A percentile compares a stretch with the other conserved stretches of the same genome.
Evolutionary conservation across 2,329 filamentous ascomycete species (phyloP).

Genomic region (Aaosphaeria pasadenensis): DNA sequence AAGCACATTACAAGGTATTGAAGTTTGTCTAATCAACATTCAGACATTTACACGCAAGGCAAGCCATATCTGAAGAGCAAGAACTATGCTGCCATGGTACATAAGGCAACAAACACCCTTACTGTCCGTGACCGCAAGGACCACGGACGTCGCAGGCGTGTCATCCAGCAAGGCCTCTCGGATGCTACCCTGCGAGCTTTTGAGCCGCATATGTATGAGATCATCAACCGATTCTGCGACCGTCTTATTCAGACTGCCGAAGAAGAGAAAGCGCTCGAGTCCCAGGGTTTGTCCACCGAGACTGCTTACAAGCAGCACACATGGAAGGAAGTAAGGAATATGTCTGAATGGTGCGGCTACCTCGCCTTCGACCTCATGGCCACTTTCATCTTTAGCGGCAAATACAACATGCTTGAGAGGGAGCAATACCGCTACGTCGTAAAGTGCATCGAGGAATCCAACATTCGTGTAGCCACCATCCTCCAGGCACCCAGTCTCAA

Average conservation of each 20-base stretch:
- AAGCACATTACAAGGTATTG: not conserved
- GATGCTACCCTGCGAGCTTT: constrained; percentile 36
- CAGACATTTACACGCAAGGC: constrained; percentile 9
- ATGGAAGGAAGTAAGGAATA: constrained; percentile 26
- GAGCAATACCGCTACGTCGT: constrained; percentile 32
- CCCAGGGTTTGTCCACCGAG: constrained; percentile 20
- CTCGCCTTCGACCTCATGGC: constrained; percentile 46
- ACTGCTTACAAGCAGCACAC: constrained; percentile 25
- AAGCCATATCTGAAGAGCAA: constrained; percentile 7
- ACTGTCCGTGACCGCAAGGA: constrained; percentile 31
- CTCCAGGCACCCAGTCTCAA: constrained; percentile 21
- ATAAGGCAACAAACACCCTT: constrained; percentile 30
- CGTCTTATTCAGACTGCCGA: constrained; percentile 3
- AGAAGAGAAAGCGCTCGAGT: not conserved
- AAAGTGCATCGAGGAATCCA: constrained; percentile 32
- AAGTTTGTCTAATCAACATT: not conserved
- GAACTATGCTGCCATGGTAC: constrained; percentile 6
- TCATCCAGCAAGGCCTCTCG: constrained; percentile 40
- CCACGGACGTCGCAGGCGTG: constrained; percentile 37
- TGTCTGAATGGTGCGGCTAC: constrained; percentile 38
- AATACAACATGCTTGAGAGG: constrained; percentile 32
- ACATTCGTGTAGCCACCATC: constrained; percentile 31
- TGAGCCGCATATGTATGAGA: constrained; percentile 36
- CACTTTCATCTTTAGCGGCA: constrained; percentile 34
- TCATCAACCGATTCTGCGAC: constrained; percentile 18